Evolutionary conservation across 73 alveolate genomes (phyloP).

Genomic region (Paramecium biaurelia): DNA sequence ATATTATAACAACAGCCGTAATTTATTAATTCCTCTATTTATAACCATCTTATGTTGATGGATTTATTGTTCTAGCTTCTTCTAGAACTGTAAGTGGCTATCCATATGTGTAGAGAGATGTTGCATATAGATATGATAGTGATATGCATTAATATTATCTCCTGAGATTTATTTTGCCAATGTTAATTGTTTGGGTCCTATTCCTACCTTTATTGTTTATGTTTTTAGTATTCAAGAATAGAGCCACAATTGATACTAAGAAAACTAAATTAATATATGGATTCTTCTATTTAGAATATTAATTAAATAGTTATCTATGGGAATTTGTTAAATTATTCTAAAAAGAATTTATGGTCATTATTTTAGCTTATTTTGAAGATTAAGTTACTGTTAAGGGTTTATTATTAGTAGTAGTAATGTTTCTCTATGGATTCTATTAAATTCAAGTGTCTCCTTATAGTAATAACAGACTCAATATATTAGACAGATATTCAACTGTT

Average conservation of each 20-base stretch:
- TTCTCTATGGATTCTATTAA: slow-evolving; percentile 20
- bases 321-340: slow-evolving; percentile 54
- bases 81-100: slow-evolving; percentile 48
- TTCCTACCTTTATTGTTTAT: slow-evolving; percentile 23
- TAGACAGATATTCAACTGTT: slow-evolving; percentile 48
- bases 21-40: slow-evolving; percentile 11
- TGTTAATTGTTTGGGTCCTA: slow-evolving; percentile 39
- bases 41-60: not conserved
- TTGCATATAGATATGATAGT: slow-evolving; percentile 46
- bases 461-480: slow-evolving; percentile 32
- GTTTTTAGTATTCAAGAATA: not conserved
- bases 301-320: slow-evolving; percentile 52
- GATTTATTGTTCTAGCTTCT: slow-evolving; percentile 18
- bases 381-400: slow-evolving; percentile 49
- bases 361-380: slow-evolving; percentile 16
- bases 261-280: slow-evolving; percentile 32
- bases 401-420: slow-evolving; percentile 10
- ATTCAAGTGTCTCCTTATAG: slow-evolving; percentile 36
- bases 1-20: slow-evolving; percentile 11
- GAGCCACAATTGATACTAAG: not conserved
- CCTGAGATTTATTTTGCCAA: slow-evolving; percentile 10
- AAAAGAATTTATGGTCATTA: slow-evolving; percentile 47
- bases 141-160: not conserved
- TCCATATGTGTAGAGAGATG: slow-evolving; percentile 48
- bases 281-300: slow-evolving; percentile 35